Conservation (phyloP, 768 basidiomycete species). For the Podaxis sp. region DNA sequence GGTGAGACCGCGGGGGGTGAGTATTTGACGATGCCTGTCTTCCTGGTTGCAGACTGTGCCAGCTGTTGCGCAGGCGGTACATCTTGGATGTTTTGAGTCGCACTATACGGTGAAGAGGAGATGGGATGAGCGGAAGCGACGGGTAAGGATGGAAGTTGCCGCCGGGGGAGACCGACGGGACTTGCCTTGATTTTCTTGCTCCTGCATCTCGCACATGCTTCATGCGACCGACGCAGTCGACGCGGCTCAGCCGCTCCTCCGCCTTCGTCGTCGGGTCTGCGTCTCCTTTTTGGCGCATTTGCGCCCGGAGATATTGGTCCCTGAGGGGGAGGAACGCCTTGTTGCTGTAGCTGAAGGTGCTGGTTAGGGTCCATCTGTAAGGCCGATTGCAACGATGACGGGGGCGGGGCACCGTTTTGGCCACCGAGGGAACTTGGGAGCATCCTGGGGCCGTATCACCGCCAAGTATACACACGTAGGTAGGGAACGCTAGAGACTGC, state of each 20-base stretch:
- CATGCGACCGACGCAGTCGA: constrained; percentile 83
- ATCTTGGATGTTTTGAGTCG: constrained; percentile 88
- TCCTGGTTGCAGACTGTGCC: constrained; percentile 83
- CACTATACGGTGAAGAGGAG: constrained; percentile 52
- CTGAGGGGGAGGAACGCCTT: constrained; percentile 28
- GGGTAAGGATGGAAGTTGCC: constrained; percentile 73
- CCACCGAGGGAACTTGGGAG: constrained; percentile 34
- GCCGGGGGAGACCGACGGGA: constrained; percentile 71
- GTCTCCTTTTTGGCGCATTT: constrained; percentile 47
- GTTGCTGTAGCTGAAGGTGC: constrained; percentile 45
- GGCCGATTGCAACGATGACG: constrained; percentile 57
- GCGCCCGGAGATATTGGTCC: constrained; percentile 29
- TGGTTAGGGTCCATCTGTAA: constrained; percentile 64
- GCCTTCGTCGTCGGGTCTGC: constrained; percentile 64
- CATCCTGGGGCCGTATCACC: constrained; percentile 25
- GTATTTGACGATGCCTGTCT: constrained; percentile 83
- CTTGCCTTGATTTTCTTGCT: constrained; percentile 95
- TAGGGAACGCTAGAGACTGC: constrained; percentile 20
- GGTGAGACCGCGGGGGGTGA: constrained; percentile 82
- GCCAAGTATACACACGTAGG: constrained; percentile 11
- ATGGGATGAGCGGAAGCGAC: constrained; percentile 32
- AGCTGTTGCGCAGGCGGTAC: constrained; percentile 81
- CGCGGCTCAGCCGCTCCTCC: constrained; percentile 67
- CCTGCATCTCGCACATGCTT: constrained; percentile 91
- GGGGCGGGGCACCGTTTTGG: constrained; percentile 30